A percentile compares a stretch with the other conserved stretches of the same genome.
Evolutionary conservation across 345 rosid species (phyloP).

Genomic region (Zanthoxylum bungeanum): DNA sequence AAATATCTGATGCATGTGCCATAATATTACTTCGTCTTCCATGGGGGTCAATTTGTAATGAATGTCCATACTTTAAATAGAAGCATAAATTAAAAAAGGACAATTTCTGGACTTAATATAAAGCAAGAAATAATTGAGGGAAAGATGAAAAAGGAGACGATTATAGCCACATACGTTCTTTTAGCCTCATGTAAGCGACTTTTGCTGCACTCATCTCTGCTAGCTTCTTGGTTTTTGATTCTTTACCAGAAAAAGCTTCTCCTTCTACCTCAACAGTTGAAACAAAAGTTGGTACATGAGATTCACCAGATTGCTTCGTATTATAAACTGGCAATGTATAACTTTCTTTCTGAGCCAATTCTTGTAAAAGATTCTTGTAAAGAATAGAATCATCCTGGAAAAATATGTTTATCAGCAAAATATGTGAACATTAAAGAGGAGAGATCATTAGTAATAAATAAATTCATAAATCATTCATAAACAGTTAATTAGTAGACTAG

Average conservation of each 20-base stretch:
- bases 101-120: neutral
- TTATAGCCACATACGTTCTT: slow-evolving; percentile 25
- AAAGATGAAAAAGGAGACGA: neutral
- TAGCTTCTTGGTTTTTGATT: slow-evolving; percentile 49
- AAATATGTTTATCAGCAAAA: neutral
- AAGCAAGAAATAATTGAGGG: neutral
- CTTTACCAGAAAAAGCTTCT: slow-evolving; percentile 39
- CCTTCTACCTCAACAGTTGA: slow-evolving; percentile 51
- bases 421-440: neutral
- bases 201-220: slow-evolving; percentile 77
- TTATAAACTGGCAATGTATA: slow-evolving; percentile 42
- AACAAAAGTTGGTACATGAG: slow-evolving; percentile 41
- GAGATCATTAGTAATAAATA: neutral
- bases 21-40: neutral
- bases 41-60: neutral
- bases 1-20: neutral
- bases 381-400: slow-evolving; percentile 37
- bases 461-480: neutral
- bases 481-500: slow-evolving; percentile 5
- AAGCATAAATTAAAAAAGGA: neutral
- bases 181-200: slow-evolving; percentile 46
- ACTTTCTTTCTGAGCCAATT: slow-evolving; percentile 44
- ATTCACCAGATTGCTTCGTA: slow-evolving; percentile 41
- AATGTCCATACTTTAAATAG: neutral
- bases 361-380: slow-evolving; percentile 65